Base-by-base conservation (phyloP, 2,329 filamentous ascomycete genomes). In the Fusarium chlamydosporum region DNA sequence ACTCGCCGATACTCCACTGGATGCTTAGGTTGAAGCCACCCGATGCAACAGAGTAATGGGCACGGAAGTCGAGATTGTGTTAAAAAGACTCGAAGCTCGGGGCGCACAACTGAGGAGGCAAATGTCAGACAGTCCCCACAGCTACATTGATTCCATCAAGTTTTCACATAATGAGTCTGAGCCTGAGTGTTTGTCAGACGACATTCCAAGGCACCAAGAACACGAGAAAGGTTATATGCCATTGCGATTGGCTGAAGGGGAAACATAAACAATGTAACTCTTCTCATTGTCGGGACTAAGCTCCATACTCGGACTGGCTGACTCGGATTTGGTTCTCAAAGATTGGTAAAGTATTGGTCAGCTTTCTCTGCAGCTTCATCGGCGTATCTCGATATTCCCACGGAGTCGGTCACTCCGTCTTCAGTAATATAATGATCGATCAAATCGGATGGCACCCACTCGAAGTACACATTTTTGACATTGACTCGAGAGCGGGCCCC, bases 401-500 rank as follows among this genome's bases (percentile, higher is more conserved):
- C 65, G 9, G 73, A 63, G 4, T 71, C 76, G 76, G 78, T 81
- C 29, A 82, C 71, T 1, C 87, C 87, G 7, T 83, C 77, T 54
- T 90, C 86, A 4, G 84, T 86, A 33, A 88, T 76, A 70, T 88
- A 89, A 1, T 76, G 76, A 70, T 89, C 82, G 7, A 90, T 78
- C 41, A 88, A 72, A 10, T 72, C 59, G 1, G 82, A 73, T 3
- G 85, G 81, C 41, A 89, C 80, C 87, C 86, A 89, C 77, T 90
- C 88, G 48, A 89, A 89, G 62, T 87, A 88, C n/a, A 85, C 72
- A 69, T 86, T 86, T 40, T 75, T 80, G 50, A 86, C 77, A 16
- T 69, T 61, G 13, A 83, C 66, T n/a, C 66, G 63, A 4, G 35
- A 35, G 27, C 27, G 34, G 18, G 45, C 42, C 7, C 20, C 31